Evolutionary conservation across 441 rosid species (phyloP).

Genomic region (Erodium chrysanthum): DNA sequence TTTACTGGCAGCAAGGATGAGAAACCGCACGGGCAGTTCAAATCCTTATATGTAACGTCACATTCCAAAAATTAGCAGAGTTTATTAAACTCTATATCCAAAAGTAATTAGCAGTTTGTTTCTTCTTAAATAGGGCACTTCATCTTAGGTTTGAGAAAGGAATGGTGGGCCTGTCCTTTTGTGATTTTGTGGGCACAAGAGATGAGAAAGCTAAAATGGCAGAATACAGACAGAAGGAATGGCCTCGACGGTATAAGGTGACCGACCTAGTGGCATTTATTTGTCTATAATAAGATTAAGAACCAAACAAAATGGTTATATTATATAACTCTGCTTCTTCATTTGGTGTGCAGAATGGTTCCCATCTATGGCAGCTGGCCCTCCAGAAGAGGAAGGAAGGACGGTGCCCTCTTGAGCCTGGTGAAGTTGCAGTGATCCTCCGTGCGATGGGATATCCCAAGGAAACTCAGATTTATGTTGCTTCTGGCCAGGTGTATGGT

Average conservation of each 20-base stretch:
- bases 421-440: conserved; percentile 92
- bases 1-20: conserved; percentile 77
- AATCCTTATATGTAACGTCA: conserved; percentile 78
- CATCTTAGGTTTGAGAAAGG: conserved; percentile 99
- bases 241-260: conserved; percentile 98
- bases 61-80: conserved; percentile 19
- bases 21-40: conserved; percentile 78
- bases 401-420: conserved; percentile 97
- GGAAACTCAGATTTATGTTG: conserved; percentile 96
- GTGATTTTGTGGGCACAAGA: conserved; percentile 94
- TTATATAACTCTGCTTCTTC: conserved; percentile 13
- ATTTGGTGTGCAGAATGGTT: conserved; percentile 61
- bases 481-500: conserved; percentile 97
- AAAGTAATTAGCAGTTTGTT: conserved; percentile 12
- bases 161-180: conserved; percentile 93
- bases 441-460: conserved; percentile 97
- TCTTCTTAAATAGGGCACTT: conserved; percentile 61
- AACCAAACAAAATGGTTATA: conserved; percentile 2
- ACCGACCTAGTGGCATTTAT: conserved; percentile 14
- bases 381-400: conserved; percentile 97
- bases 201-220: conserved; percentile 95
- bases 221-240: conserved; percentile 81
- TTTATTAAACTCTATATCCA: conserved; percentile 11
- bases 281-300: conserved; percentile 8
- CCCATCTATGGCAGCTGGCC: conserved; percentile 91